Base-by-base conservation (phyloP, 192 early-diverging fungal species). In the Jimgerdemannia flammicorona region DNA sequence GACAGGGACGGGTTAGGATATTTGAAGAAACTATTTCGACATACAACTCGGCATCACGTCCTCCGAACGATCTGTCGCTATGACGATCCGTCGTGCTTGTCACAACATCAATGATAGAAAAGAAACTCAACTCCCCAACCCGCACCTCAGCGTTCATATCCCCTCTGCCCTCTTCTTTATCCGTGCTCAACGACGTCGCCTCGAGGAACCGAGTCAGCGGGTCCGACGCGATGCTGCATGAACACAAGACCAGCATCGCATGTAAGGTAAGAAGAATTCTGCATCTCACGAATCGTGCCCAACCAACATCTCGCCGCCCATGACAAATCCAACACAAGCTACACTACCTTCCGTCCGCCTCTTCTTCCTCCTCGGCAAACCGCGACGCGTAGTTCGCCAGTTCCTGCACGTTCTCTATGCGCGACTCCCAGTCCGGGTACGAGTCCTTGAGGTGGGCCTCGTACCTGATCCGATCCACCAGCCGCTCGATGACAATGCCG, bases 191-290 rank as follows among this genome's bases (percentile, higher is more conserved):
- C 11, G 70, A 66, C 42, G 70, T 67, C 29, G 64, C 44, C 44
- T 77, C 75, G 4, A 77, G 40, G 43, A 77, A 77, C 66, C 44
- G 10, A 2, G 43, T 70, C 3, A 77, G 40, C 19, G 44, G 49
- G 67, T 65, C 70, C n/a, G 49, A 6, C 49, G 14, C 14, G 8
- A 14, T 6, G 49, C 49, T 59, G 49, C 49, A 29, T 29, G 29
- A 29, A 1, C 29, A 29, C 29, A 29, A 29, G 29, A 29, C 29
- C 29, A 29, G 29, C 29, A 29, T 29, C 29, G 29, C 29, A 29
- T 29, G n/a, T 29, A 29, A 29, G 29, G 29, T 2, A 43, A 40
- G n/a, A n/a, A n/a, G n/a, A n/a, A n/a, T n/a, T n/a, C n/a, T n/a
- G 40, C 49, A 54, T 70, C 43, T 7, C 64, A 4, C 66, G 59